Conservation (phyloP, 352 stramenopile species). For the Aphanomyces invadans region DNA sequence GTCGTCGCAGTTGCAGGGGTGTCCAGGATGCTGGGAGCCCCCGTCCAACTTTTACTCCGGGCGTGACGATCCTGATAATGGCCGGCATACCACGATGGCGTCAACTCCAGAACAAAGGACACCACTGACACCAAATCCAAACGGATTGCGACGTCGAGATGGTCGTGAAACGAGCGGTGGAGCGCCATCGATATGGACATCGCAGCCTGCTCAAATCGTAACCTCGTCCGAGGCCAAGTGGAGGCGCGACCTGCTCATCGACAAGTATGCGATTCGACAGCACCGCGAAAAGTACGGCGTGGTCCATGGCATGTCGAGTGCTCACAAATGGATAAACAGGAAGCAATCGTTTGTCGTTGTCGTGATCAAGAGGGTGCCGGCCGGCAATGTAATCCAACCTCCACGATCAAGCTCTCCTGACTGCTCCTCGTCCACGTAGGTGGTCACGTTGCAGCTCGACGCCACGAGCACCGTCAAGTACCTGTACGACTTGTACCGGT, state of each 20-base stretch:
- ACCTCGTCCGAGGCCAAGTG: constrained; percentile 36
- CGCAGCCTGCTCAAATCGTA: not conserved
- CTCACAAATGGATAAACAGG: not conserved
- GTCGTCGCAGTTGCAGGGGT: constrained; percentile 33
- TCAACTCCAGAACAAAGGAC: too few relatives aligned
- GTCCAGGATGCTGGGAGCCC: constrained; percentile 62
- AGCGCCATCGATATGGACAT: too few relatives aligned
- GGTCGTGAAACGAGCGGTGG: not conserved
- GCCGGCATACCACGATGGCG: too few relatives aligned
- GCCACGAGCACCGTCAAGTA: constrained; percentile 44
- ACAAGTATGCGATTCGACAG: constrained; percentile 46
- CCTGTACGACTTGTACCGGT: constrained; percentile 72
- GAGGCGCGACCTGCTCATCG: constrained; percentile 35
- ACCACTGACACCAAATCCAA: not conserved
- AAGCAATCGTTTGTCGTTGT: constrained; percentile 49
- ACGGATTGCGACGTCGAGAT: not conserved
- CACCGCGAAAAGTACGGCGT: constrained; percentile 45
- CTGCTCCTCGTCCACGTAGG: constrained; percentile 23
- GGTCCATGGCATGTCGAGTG: not conserved
- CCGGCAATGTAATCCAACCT: constrained; percentile 43
- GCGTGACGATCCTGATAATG: too few relatives aligned
- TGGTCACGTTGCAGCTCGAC: constrained; percentile 55
- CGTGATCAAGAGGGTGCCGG: constrained; percentile 68
- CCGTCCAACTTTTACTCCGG: constrained; percentile 33
- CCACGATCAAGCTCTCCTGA: not conserved